Evolutionary conservation across 768 basidiomycete species (phyloP).

Genomic region (Trametes coccinea): DNA sequence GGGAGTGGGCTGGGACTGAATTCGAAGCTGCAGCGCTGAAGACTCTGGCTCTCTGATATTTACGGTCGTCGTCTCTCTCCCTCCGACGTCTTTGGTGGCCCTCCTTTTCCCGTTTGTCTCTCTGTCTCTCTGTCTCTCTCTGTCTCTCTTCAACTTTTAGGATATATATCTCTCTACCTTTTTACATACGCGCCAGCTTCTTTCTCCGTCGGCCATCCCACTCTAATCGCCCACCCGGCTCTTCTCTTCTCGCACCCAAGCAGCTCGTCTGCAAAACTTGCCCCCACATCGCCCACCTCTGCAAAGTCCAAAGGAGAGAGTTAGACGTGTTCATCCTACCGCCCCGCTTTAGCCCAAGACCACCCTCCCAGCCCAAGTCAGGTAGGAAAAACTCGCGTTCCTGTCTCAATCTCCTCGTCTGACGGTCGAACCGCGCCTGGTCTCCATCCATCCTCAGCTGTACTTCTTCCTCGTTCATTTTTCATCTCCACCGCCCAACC

Average conservation of each 20-base stretch:
- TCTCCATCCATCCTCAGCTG: slow-evolving; percentile 27
- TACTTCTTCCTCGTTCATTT: slow-evolving; percentile 34
- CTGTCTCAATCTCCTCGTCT: neutral
- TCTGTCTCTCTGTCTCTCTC: slow-evolving; percentile 35
- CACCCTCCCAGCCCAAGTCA: slow-evolving; percentile 10
- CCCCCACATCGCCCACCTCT: slow-evolving; percentile 18
- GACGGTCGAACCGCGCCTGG: slow-evolving; percentile 8
- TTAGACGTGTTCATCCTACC: slow-evolving; percentile 27
- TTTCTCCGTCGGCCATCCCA: slow-evolving; percentile 22
- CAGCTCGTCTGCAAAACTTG: slow-evolving; percentile 20
- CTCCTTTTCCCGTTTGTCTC: slow-evolving; percentile 31
- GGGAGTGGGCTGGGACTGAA: slow-evolving; percentile 3
- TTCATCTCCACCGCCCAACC: slow-evolving; percentile 22
- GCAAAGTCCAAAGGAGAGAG: slow-evolving; percentile 27
- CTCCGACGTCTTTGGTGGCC: slow-evolving; percentile 32
- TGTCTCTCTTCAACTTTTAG: slow-evolving; percentile 27
- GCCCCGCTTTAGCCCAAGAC: slow-evolving; percentile 1
- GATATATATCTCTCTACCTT: slow-evolving; percentile 36
- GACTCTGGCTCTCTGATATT: slow-evolving; percentile 1
- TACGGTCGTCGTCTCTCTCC: slow-evolving; percentile 30
- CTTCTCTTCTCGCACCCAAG: slow-evolving; percentile 24
- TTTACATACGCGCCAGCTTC: slow-evolving; percentile 30
- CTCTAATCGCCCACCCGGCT: slow-evolving; percentile 34
- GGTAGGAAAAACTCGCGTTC: slow-evolving; percentile 6
- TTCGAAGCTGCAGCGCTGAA: no score